A percentile compares a stretch with the other conserved stretches of the same genome.
Evolutionary conservation across 2,329 filamentous ascomycete genomes (phyloP).

Genomic region (Colletotrichum navitas): DNA sequence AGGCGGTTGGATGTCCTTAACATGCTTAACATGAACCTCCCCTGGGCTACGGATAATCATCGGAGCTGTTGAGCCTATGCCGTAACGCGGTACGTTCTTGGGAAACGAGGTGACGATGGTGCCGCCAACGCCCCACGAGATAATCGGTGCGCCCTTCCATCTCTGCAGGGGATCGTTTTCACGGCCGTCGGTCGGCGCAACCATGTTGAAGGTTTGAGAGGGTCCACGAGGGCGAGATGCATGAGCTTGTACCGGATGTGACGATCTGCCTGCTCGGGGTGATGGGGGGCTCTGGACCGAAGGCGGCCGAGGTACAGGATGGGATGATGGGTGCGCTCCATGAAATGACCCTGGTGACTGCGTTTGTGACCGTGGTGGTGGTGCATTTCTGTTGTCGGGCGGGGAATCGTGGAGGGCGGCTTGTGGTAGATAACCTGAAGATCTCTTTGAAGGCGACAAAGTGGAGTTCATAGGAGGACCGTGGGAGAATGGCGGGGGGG

Average conservation of each 20-base stretch:
- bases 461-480: slow-evolving; percentile 55
- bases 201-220: slow-evolving; percentile 68
- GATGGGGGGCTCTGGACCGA: slow-evolving; percentile 63
- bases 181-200: slow-evolving; percentile 73
- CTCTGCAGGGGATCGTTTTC: slow-evolving; percentile 84
- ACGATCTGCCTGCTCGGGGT: slow-evolving; percentile 47
- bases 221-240: slow-evolving; percentile 61
- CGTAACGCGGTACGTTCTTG: slow-evolving; percentile 88
- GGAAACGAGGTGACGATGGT: slow-evolving; percentile 87
- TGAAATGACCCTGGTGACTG: slow-evolving; percentile 69
- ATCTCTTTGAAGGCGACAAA: slow-evolving; percentile 69
- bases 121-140: slow-evolving; percentile 90
- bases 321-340: slow-evolving; percentile 54
- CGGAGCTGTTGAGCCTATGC: slow-evolving; percentile 77
- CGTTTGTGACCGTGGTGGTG: slow-evolving; percentile 71
- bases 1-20: slow-evolving; percentile 80
- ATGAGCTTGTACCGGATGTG: slow-evolving; percentile 48
- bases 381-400: slow-evolving; percentile 59
- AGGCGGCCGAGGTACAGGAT: slow-evolving; percentile 66
- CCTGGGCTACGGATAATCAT: slow-evolving; percentile 87
- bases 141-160: slow-evolving; percentile 90
- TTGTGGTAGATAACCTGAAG: slow-evolving; percentile 65
- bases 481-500: slow-evolving; percentile 61
- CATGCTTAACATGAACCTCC: slow-evolving; percentile 81
- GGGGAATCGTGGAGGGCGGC: slow-evolving; percentile 42